phyloP scores from a whole-genome alignment of 164 flowering plant species.

The Brasenia schreberi region DNA sequence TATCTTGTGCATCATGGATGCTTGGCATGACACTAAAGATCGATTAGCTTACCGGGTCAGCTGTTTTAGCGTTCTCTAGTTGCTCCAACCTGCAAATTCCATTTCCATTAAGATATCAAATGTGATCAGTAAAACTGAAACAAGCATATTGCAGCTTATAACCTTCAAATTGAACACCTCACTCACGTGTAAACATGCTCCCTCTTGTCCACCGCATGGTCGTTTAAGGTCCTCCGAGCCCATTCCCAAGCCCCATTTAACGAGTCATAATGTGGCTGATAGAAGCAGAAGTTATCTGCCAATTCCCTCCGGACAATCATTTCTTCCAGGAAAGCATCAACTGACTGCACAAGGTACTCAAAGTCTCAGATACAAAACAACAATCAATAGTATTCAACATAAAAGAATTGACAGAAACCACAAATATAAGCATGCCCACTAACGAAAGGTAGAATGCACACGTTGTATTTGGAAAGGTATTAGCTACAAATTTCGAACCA shows the following conservation, averaged over 20 bases:
- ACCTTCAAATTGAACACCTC: not conserved
- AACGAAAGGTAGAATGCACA: too few relatives aligned
- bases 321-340: slow-evolving; percentile 84
- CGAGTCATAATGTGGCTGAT: slow-evolving; percentile 85
- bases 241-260: slow-evolving; percentile 90
- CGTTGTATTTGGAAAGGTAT: too few relatives aligned
- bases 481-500: too few relatives aligned
- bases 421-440: too few relatives aligned
- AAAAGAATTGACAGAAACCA: too few relatives aligned
- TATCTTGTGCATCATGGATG: not conserved
- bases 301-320: slow-evolving; percentile 86
- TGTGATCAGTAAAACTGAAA: not conserved
- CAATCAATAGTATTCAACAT: too few relatives aligned
- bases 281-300: slow-evolving; percentile 89
- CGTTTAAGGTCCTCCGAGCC: slow-evolving; percentile 79
- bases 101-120: not conserved
- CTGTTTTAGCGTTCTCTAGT: slow-evolving; percentile 83
- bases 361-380: too few relatives aligned
- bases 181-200: slow-evolving; percentile 82
- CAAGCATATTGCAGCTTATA: not conserved
- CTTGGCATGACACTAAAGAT: not conserved
- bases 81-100: slow-evolving; percentile 60
- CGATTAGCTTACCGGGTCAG: slow-evolving; percentile 61
- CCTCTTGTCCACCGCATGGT: slow-evolving; percentile 80
- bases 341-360: slow-evolving; percentile 40